Evolutionary conservation across 2,329 filamentous ascomycete genomes (phyloP).

Genomic region (Monosporascus sp.): DNA sequence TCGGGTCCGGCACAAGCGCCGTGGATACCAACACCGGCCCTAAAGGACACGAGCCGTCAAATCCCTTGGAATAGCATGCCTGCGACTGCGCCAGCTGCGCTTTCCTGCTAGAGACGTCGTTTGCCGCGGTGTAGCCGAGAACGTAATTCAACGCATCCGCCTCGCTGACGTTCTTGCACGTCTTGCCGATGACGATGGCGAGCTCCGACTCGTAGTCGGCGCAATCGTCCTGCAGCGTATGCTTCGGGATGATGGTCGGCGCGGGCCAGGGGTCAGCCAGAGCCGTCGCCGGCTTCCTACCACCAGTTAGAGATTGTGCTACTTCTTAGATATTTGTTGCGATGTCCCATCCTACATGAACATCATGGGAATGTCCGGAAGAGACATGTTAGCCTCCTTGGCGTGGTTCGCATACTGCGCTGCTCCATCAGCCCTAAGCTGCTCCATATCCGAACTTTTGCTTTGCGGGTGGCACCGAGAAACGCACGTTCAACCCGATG

Average conservation of each 20-base stretch:
- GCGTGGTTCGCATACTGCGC: conserved; percentile 31
- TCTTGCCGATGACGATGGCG: conserved; percentile 48
- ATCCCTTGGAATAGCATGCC: conserved; percentile 56
- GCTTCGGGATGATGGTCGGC: conserved; percentile 47
- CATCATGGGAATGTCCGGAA: conserved; percentile 50
- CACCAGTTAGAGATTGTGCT: conserved; percentile 6
- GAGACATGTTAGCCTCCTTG: conserved; percentile 44
- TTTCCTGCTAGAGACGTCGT: conserved; percentile 58
- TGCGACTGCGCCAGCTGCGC: conserved; percentile 50
- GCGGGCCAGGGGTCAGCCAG: conserved; percentile 50
- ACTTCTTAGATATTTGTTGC: conserved; percentile 1
- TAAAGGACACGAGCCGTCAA: conserved; percentile 51
- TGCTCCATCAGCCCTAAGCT: neutral
- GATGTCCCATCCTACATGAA: conserved; percentile 38
- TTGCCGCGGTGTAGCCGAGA: conserved; percentile 58
- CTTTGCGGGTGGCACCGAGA: neutral
- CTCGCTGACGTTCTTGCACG: conserved; percentile 49
- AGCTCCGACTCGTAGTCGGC: conserved; percentile 58
- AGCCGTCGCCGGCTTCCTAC: conserved; percentile 46
- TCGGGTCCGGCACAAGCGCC: conserved; percentile 35
- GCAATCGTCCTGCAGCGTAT: conserved; percentile 46
- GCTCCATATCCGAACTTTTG: neutral
- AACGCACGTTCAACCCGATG: conserved; percentile 49
- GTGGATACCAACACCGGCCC: conserved; percentile 46
- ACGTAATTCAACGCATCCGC: conserved; percentile 54